Percentiles rank a stretch among this genome's conserved stretches.
Conservation (phyloP, 2,329 filamentous ascomycete species). For the Endocalyx cinctus region DNA sequence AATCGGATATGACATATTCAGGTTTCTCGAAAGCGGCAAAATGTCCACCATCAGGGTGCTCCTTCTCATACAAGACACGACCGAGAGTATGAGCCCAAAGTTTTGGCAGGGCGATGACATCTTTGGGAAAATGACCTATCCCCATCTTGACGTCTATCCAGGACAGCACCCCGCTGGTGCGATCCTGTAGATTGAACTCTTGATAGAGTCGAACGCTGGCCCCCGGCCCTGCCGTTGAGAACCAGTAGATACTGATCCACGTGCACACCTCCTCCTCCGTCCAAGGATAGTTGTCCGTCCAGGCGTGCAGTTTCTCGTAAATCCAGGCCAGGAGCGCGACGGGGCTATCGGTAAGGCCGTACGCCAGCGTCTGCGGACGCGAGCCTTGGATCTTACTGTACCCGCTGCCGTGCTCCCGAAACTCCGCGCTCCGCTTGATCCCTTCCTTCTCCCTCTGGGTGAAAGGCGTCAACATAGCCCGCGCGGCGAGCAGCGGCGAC, state of each 20-base stretch:
- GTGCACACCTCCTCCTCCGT: slow-evolving; percentile 69
- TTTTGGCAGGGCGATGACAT: slow-evolving; percentile 42
- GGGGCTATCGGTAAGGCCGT: slow-evolving; percentile 61
- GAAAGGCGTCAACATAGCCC: slow-evolving; percentile 40
- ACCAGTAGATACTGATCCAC: slow-evolving; percentile 66
- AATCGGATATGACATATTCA: too few species aligned
- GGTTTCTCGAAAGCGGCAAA: too few species aligned
- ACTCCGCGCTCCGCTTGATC: slow-evolving; percentile 41
- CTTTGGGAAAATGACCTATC: slow-evolving; percentile 44
- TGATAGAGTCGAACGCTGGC: slow-evolving; percentile 1
- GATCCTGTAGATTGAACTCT: too few species aligned
- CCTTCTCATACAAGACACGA: slow-evolving; percentile 44
- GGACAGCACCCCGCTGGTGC: too few species aligned
- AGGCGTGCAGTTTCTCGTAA: slow-evolving; percentile 70
- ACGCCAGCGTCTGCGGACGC: slow-evolving; percentile 64
- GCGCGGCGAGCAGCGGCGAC: background rate
- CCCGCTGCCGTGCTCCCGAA: slow-evolving; percentile 45
- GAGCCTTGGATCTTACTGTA: slow-evolving; percentile 58
- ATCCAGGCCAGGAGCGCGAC: slow-evolving; percentile 68
- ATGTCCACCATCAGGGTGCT: too few species aligned
- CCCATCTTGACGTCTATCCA: too few species aligned
- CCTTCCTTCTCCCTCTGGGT: slow-evolving; percentile 43
- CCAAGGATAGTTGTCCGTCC: slow-evolving; percentile 67
- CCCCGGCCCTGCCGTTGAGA: slow-evolving; percentile 57
- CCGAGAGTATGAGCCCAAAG: slow-evolving; percentile 48